Conservation (phyloP, 768 basidiomycete genomes). For the Naganishia antarctica region DNA sequence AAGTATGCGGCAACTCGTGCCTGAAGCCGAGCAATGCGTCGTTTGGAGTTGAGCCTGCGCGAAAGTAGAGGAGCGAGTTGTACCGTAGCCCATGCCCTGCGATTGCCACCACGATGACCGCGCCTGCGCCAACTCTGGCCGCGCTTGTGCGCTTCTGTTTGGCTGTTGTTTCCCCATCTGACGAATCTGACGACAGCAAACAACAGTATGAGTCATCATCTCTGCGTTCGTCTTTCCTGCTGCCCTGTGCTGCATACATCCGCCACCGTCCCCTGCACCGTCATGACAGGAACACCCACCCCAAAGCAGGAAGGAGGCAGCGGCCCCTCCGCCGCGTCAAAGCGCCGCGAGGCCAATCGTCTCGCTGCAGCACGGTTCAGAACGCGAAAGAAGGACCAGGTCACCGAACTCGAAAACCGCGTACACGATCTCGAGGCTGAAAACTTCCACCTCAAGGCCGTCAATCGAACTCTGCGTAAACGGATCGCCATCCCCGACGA, state of each 20-base stretch:
- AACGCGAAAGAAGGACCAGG: conserved; percentile 47
- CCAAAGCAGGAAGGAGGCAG: background rate
- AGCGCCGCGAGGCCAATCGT: conserved; percentile 45
- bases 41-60: conserved; percentile 24
- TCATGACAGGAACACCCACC: conserved; percentile 16
- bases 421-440: conserved; percentile 40
- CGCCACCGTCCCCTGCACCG: background rate
- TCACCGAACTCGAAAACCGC: conserved; percentile 42
- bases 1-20: conserved; percentile 24
- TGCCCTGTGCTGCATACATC: too few relatives aligned
- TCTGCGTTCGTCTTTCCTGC: too few relatives aligned
- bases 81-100: too few relatives aligned
- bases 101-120: too few relatives aligned
- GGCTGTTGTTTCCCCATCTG: background rate
- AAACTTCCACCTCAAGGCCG: conserved; percentile 24
- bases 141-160: background rate
- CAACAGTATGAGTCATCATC: too few relatives aligned
- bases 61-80: background rate
- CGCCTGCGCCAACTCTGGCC: background rate
- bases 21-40: conserved; percentile 22
- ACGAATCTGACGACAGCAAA: too few relatives aligned
- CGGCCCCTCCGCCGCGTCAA: conserved; percentile 23
- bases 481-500: background rate
- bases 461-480: conserved; percentile 18
- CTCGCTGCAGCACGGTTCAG: conserved; percentile 46